Evolutionary conservation across 129 eudicot species (phyloP), one percentile per base, ranked within the genome.

Genomic region (Cynara cardunculus): DNA sequence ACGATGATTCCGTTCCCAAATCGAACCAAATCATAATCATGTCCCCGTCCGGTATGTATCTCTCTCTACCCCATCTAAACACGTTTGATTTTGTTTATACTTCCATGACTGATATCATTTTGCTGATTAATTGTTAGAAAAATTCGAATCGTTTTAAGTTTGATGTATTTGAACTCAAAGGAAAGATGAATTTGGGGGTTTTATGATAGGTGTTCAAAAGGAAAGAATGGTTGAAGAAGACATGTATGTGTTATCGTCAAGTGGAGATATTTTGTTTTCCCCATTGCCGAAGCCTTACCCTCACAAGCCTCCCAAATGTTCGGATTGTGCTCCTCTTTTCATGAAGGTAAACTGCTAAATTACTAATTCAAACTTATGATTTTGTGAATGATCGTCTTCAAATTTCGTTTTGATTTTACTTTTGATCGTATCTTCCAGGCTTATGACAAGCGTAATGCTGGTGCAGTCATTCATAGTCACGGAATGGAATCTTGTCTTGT

Each of bases 381-480:
- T 82, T 61, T 41, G 62, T 37, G 18, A 37, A 35, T 73, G 28
- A 73, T 64, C 8, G 14, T 68, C 24, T 68, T 34, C 19, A 18
- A 32, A 49, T 46, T 75, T 68, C 7, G 7, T 3, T 76, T 59
- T 61, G 64, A 34, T 74, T 75, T 80, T 1, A 19, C 34, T 73
- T 69, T 26, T 73, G 7, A 0, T 56, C 1, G 72, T 25, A 70
- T 72, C 34, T 85, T 44, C 18, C 89, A 96, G 99, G 98, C 98
- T 79, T 96, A 90, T 83, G 73, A 89, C 24, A 90, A 86, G 96
- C 98, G 99, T 61, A 91, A 93, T 88, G 99, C 98, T 82, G 99
- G 99, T 81, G 97, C 99, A 22, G 95, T 91, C 24, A 96, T 96
- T 90, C 99, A 96, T 86, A 96, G 99, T 83, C 99, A 96, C 78